These are phyloP conservation scores for Globisporangium mamillatum DNA, from an alignment of 352 stramenopile genomes.

Conservation along the genomic window DNA sequence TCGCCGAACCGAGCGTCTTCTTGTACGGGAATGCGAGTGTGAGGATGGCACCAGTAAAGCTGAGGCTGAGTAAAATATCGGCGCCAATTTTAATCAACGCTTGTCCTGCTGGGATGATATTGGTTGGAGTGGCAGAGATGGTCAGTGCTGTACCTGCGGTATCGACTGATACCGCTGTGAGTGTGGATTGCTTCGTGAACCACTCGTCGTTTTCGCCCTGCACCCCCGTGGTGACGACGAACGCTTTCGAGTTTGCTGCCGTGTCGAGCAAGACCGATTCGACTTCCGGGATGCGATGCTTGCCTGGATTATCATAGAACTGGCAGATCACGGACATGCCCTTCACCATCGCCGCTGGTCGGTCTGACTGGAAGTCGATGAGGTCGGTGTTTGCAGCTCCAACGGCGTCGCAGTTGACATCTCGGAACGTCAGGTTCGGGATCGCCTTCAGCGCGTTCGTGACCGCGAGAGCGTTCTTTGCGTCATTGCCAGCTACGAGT, in stretches of 20 bases:
- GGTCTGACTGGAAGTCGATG: conserved; percentile 20
- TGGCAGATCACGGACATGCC: conserved; percentile 61
- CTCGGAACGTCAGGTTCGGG: conserved; percentile 45
- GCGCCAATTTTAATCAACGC: conserved; percentile 27
- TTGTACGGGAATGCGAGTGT: conserved; percentile 27
- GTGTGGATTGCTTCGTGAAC: conserved; percentile 40
- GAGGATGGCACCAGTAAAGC: not conserved
- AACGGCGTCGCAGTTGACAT: conserved; percentile 34
- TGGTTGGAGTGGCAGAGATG: too few relatives aligned
- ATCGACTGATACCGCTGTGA: not conserved
- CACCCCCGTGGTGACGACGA: conserved; percentile 36
- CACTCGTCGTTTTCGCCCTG: conserved; percentile 51
- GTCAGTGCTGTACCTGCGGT: not conserved
- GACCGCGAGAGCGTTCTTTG: conserved; percentile 14
- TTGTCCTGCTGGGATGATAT: not conserved
- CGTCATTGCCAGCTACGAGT: too few relatives aligned
- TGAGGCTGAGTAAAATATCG: conserved; percentile 20
- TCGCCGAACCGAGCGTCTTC: conserved; percentile 20
- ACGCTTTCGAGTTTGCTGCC: conserved; percentile 1
- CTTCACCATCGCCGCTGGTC: not conserved
- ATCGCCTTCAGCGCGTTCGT: conserved; percentile 37
- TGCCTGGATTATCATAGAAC: conserved; percentile 49
- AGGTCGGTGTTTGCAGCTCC: conserved; percentile 11
- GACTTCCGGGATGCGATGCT: conserved; percentile 51
- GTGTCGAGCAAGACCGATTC: conserved; percentile 20